These are phyloP conservation scores for Xerocomellus intermedius DNA, from an alignment of 768 basidiomycete species.

Conservation along the genomic window DNA sequence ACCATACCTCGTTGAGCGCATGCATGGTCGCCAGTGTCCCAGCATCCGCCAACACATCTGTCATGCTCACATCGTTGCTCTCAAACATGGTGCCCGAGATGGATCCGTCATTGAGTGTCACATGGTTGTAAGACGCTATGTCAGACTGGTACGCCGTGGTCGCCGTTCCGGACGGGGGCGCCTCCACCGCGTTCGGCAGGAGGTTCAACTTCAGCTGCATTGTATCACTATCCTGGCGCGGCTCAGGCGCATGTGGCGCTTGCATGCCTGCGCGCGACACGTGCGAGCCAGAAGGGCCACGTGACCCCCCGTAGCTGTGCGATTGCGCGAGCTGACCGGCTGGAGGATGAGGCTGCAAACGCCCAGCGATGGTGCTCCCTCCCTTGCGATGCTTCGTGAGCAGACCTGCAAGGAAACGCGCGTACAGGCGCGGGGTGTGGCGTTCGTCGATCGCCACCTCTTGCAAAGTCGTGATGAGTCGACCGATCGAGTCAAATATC, in stretches of 20 bases:
- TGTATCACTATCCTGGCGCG: slow-evolving; percentile 26
- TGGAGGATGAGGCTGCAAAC: slow-evolving; percentile 51
- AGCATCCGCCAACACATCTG: slow-evolving; percentile 36
- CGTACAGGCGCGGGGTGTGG: slow-evolving; percentile 78
- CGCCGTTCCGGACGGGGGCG: background rate
- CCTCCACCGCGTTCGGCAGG: background rate
- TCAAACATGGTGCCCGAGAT: background rate
- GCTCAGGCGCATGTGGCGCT: slow-evolving; percentile 11
- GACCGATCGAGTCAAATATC: slow-evolving; percentile 69
- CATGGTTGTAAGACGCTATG: slow-evolving; percentile 39
- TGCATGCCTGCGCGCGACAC: slow-evolving; percentile 18
- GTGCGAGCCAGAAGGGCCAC: slow-evolving; percentile 30
- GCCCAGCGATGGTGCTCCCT: slow-evolving; percentile 52
- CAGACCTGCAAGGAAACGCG: slow-evolving; percentile 74
- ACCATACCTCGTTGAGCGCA: slow-evolving; percentile 69
- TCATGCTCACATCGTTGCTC: slow-evolving; percentile 24
- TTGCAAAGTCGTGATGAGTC: slow-evolving; percentile 68
- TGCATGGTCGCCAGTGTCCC: slow-evolving; percentile 72
- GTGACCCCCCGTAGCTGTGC: slow-evolving; percentile 22
- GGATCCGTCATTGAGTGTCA: slow-evolving; percentile 15
- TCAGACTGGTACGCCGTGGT: slow-evolving; percentile 33
- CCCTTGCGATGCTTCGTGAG: slow-evolving; percentile 69
- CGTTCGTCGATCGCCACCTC: slow-evolving; percentile 79
- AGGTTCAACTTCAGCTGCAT: slow-evolving; percentile 31
- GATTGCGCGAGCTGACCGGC: slow-evolving; percentile 34